Base-by-base conservation (phyloP, 2,329 filamentous ascomycete genomes). In the Pseudogymnoascus destructans region DNA sequence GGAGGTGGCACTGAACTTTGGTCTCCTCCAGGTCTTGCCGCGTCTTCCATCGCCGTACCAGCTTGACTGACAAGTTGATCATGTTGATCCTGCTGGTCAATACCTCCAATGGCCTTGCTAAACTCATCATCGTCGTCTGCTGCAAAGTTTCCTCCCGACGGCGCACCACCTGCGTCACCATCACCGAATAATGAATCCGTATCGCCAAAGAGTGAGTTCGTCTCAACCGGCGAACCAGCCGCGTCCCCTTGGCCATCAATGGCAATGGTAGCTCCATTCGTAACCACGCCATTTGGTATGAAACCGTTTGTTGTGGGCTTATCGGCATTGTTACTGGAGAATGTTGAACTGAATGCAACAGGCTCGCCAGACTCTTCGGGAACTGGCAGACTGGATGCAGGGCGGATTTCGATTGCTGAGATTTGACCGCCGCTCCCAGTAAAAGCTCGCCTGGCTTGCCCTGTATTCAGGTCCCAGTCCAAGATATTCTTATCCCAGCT, bases 401-500 rank as follows among this genome's bases (percentile, higher is more conserved):
- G 92, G 2, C 93, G 80, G 59, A 89, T 79, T 71, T 97, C 91
- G 38, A 98, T 84, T 1, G 89, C 83, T 1, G 89, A 93, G 60
- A 97, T 90, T 68, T 98, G 93, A 5, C 87, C 78, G 11, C 85
- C 87, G 57, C 79, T 88, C 1, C 86, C 85, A 52, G 85, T 83
- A 67, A 91, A 96, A 3, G 79, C 79, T 9, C 91, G 81, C 63
- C 83, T 84, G 5, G 86, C 77, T 65, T 86, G 78, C 0, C 93
- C 93, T 1, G 82, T 93, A 66, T 97, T 89, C 23, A 98, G 72
- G 70, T 97, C 93, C 93, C 93, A 98, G 69, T 97, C 91, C 57
- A 90, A 80, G 0, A 97, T 85, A 15, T 81, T 87, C 73, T 95
- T 97, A 71, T 98, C 93, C 93, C 93, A 98, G 69, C 90, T 92